Conservation (phyloP, 2,329 filamentous ascomycete genomes). For the Verticillium nubilum region DNA sequence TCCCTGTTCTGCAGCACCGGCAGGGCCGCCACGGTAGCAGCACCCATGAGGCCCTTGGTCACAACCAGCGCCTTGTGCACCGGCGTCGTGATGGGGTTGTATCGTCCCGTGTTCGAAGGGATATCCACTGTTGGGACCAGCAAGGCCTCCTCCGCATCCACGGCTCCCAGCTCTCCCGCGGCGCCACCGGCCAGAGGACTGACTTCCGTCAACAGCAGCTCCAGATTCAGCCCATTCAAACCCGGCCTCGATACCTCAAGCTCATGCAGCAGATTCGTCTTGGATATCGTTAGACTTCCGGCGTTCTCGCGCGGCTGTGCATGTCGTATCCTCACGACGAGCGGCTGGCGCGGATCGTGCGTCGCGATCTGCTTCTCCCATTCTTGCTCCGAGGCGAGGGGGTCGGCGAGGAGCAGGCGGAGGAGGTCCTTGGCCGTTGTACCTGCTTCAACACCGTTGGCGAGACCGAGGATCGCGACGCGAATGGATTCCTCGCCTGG, state of each 20-base stretch:
- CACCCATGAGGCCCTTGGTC: constrained; percentile 65
- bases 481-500: constrained; percentile 53
- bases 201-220: constrained; percentile 54
- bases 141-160: constrained; percentile 55
- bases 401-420: constrained; percentile 65
- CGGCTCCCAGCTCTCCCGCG: constrained; percentile 30
- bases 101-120: constrained; percentile 57
- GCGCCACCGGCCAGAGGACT: constrained; percentile 37
- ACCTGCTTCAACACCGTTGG: constrained; percentile 28
- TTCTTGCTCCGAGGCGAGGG: constrained; percentile 52
- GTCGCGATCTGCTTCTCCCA: constrained; percentile 62
- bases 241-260: constrained; percentile 58
- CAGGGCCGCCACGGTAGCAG: constrained; percentile 45
- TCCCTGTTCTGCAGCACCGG: constrained; percentile 30
- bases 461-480: constrained; percentile 50
- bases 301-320: constrained; percentile 19
- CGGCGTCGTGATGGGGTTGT: constrained; percentile 67
- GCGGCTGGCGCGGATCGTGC: constrained; percentile 46
- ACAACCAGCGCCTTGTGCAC: constrained; percentile 79
- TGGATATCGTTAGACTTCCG: constrained; percentile 15
- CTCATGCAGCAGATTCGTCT: constrained; percentile 42
- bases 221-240: constrained; percentile 56
- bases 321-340: constrained; percentile 55
- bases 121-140: constrained; percentile 74
- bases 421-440: constrained; percentile 59